Conservation (phyloP, 495 filamentous ascomycete species). For the Aspergillus hancockii region DNA sequence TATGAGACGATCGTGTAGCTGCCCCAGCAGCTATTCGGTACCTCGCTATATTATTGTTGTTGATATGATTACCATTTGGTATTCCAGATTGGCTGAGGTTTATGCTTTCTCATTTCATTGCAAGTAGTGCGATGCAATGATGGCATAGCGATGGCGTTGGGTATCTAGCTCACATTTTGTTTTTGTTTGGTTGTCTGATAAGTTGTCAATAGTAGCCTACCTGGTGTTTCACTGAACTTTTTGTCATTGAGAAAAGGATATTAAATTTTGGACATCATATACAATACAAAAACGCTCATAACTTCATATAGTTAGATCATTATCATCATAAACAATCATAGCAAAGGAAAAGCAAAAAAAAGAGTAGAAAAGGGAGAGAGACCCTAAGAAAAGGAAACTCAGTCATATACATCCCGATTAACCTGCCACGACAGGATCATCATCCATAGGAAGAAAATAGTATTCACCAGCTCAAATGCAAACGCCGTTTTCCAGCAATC, state of each 20-base stretch:
- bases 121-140: slow-evolving; percentile 30
- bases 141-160: slow-evolving; percentile 47
- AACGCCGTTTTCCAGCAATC: slow-evolving; percentile 63
- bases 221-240: neutral
- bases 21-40: neutral
- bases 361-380: slow-evolving; percentile 3
- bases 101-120: slow-evolving; percentile 17
- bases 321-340: slow-evolving; percentile 1
- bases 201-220: neutral
- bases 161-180: slow-evolving; percentile 1
- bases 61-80: neutral
- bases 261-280: neutral
- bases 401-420: slow-evolving; percentile 61
- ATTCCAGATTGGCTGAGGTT: neutral
- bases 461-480: slow-evolving; percentile 70
- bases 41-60: neutral
- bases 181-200: neutral
- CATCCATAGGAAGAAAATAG: slow-evolving; percentile 90
- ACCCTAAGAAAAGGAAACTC: slow-evolving; percentile 13
- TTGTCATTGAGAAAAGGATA: neutral
- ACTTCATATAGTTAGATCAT: neutral
- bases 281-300: neutral
- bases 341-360: slow-evolving; percentile 3
- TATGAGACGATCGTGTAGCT: neutral
- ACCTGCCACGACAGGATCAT: slow-evolving; percentile 92